Evolutionary conservation across 768 basidiomycete genomes (phyloP).

Genomic region (Rhizopogon salebrosus): DNA sequence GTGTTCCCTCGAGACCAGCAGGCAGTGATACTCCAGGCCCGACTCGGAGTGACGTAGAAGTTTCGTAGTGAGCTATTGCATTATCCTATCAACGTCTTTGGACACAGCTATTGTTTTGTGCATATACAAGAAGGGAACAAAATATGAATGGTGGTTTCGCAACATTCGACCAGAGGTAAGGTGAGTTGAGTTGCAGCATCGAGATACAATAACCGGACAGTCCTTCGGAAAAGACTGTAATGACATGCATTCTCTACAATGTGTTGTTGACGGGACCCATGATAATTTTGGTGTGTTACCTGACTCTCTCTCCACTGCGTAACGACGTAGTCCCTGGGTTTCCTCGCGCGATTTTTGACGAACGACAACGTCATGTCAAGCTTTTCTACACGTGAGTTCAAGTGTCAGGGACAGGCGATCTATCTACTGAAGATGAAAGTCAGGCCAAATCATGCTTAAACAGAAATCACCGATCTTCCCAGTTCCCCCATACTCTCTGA

Average conservation of each 20-base stretch:
- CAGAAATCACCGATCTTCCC: no score
- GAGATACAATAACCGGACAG: background rate
- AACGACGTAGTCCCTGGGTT: constrained; percentile 41
- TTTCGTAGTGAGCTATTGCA: background rate
- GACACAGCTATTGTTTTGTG: background rate
- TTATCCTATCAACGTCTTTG: background rate
- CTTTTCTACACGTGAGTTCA: constrained; percentile 87
- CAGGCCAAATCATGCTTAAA: no score
- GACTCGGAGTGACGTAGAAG: background rate
- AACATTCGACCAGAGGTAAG: background rate
- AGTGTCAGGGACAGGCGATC: constrained; percentile 74
- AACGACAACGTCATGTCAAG: constrained; percentile 93
- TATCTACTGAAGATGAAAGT: constrained; percentile 55
- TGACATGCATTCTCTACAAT: constrained; percentile 29
- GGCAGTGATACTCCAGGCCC: background rate
- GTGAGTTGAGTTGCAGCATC: background rate
- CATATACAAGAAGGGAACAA: background rate
- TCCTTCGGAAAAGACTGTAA: no score
- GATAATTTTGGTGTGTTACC: constrained; percentile 59
- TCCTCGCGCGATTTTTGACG: constrained; percentile 52
- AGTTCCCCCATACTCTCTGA: no score
- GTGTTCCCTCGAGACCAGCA: background rate
- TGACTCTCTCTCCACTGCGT: constrained; percentile 50
- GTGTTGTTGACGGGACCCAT: constrained; percentile 62
- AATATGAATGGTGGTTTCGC: background rate